Conservation (phyloP, 192 early-diverging fungal genomes). For the Phycomyces nitens region DNA sequence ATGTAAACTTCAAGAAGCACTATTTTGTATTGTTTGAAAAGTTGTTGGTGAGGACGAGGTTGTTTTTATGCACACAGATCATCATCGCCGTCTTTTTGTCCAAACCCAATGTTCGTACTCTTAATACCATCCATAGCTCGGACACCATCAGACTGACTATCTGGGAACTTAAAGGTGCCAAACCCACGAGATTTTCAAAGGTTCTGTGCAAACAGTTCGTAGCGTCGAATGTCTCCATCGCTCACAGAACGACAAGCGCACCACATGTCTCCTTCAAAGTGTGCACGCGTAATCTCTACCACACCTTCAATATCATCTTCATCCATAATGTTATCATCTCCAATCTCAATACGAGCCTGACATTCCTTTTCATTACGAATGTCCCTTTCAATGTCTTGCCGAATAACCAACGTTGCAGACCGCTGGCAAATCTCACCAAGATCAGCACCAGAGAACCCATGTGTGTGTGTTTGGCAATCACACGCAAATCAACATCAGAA, state of each 20-base stretch:
- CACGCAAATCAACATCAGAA: conserved; percentile 70
- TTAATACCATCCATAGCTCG: conserved; percentile 13
- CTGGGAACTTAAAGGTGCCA: conserved; percentile 97
- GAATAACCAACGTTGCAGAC: conserved; percentile 96
- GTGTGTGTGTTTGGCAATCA: conserved; percentile 81
- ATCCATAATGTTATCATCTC: conserved; percentile 70
- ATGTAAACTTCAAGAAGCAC: too few species aligned
- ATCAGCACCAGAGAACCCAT: conserved; percentile 97
- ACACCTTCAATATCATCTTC: conserved; percentile 78
- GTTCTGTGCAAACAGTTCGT: conserved; percentile 99
- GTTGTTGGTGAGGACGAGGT: not conserved
- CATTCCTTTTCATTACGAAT: conserved; percentile 68
- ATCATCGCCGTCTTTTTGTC: conserved; percentile 70
- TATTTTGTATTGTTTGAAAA: too few species aligned
- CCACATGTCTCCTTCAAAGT: conserved; percentile 99
- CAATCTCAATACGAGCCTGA: conserved; percentile 62
- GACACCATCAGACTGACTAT: conserved; percentile 27
- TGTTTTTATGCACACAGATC: conserved; percentile 73
- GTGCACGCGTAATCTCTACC: conserved; percentile 84
- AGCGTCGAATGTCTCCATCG: conserved; percentile 95
- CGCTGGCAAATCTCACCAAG: conserved; percentile 98
- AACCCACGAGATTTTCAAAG: conserved; percentile 93
- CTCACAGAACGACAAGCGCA: conserved; percentile 92
- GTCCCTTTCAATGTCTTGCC: conserved; percentile 92
- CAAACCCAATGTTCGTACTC: conserved; percentile 48